Base-by-base conservation (phyloP, 352 stramenopile genomes). In the Blastocystis sp. region DNA sequence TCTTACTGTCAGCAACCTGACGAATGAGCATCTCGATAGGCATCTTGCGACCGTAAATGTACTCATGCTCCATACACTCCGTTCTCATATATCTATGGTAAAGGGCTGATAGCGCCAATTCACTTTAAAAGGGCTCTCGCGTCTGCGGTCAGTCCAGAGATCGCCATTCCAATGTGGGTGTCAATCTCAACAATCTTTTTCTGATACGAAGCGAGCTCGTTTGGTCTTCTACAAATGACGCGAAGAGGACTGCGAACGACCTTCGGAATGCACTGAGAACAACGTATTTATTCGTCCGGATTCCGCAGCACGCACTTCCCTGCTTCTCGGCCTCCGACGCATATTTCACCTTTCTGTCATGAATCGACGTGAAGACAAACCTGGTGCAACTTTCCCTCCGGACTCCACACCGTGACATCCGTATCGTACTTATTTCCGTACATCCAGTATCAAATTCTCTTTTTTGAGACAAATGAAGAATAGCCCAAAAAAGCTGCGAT, bases 371-470 rank as follows among this genome's bases (percentile, higher is more conserved):
- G 32, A 46, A 46, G 61, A 53, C 18, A 29, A 38, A 81, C 69
- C 89, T 95, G 92, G 89, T 94, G 92, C 59, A 95, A 88, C 84
- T 94, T 91, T 49, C 91, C 92, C 88, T 95, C 91, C 44, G 92
- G 92, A 87, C 90, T 93, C 91, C 91, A 95, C 87, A 94, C 91
- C 77, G 92, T 94, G 88, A 94, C 91, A 87, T 95, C 92, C 87
- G 92, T 95, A 88, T 95, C 92, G 87, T 95, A 95, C 84, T 94
- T 91, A 88, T 95, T 94, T 87, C 92, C 91, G 88, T 94, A 94
- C 92, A 95, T 95, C 32, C n/a, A 51, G 16, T 36, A 32, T 81
- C 49, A 32, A 64, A 59, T 53, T 27, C 14, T 36, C 42, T 61
- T 67, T 29, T 34, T 81, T 73, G 29, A 73, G 16, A n/a, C n/a